Conservation (phyloP, 2,329 filamentous ascomycete species). For the Fusarium udum region DNA sequence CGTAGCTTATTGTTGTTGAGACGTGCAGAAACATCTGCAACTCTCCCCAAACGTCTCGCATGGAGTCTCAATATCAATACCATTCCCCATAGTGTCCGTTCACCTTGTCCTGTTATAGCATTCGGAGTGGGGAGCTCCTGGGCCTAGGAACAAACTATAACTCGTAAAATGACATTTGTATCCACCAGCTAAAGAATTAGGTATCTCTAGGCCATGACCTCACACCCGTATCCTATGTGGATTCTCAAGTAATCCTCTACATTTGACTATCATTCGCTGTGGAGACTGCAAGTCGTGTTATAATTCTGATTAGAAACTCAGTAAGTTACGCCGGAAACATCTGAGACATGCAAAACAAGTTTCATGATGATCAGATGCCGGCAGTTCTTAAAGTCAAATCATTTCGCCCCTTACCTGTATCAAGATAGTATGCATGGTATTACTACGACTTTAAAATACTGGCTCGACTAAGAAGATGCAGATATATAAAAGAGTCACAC, state of each 20-base stretch:
- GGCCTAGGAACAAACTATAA: background rate
- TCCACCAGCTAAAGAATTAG: conserved; percentile 9
- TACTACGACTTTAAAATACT: background rate
- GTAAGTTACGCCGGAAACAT: background rate
- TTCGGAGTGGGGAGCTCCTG: conserved; percentile 6
- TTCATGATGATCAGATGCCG: background rate
- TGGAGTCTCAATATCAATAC: background rate
- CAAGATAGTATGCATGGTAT: background rate
- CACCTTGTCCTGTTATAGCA: conserved; percentile 7
- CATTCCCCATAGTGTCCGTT: background rate
- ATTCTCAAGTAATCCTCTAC: background rate
- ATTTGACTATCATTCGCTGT: background rate
- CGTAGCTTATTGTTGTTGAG: background rate
- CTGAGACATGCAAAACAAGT: background rate
- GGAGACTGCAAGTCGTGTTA: background rate
- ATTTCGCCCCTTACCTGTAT: background rate
- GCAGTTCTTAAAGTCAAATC: background rate
- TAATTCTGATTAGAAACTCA: background rate
- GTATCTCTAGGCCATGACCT: background rate
- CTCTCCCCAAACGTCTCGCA: background rate
- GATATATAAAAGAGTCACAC: background rate
- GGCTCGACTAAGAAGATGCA: background rate
- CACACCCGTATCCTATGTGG: background rate
- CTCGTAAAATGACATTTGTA: conserved; percentile 14
- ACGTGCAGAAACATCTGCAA: background rate